These are phyloP conservation scores for Bryoglossum gracile DNA, from an alignment of 495 filamentous ascomycete genomes.

Conservation along the genomic window DNA sequence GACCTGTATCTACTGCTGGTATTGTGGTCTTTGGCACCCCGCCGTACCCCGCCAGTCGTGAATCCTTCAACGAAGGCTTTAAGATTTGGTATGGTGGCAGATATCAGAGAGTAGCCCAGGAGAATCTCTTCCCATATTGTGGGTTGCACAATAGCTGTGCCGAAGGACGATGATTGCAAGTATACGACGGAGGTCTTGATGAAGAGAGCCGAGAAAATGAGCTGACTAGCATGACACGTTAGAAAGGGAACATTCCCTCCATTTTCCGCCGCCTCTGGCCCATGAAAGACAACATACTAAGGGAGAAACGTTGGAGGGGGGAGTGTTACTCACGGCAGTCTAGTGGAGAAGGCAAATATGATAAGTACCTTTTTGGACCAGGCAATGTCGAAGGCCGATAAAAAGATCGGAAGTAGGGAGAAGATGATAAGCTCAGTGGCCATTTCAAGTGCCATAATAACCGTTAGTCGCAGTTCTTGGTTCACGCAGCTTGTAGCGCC, in stretches of 20 bases:
- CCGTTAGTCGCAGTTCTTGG: not conserved
- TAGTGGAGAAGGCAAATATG: conserved; percentile 6
- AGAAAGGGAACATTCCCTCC: too few relatives aligned
- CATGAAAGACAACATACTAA: too few relatives aligned
- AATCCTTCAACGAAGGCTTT: conserved; percentile 12
- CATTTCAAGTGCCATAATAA: conserved; percentile 7
- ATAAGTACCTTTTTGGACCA: conserved; percentile 1
- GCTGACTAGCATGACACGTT: not conserved
- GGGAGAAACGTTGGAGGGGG: too few relatives aligned
- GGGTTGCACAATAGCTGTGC: not conserved
- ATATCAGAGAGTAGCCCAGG: conserved; percentile 10
- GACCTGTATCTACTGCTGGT: too few relatives aligned
- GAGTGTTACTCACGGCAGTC: conserved; percentile 2
- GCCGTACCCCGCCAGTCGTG: conserved; percentile 9
- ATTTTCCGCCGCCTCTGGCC: too few relatives aligned
- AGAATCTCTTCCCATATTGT: conserved; percentile 5
- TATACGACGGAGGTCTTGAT: not conserved
- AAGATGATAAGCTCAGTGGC: conserved; percentile 1
- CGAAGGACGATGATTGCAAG: not conserved
- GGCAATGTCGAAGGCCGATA: conserved; percentile 6
- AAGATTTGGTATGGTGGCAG: conserved; percentile 9
- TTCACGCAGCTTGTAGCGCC: not conserved
- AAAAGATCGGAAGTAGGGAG: not conserved
- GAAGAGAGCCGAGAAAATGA: conserved; percentile 6
- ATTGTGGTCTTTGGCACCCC: too few relatives aligned